phyloP scores from a whole-genome alignment of 176 grass and related monocot species.

The Aegilops tauschii region DNA sequence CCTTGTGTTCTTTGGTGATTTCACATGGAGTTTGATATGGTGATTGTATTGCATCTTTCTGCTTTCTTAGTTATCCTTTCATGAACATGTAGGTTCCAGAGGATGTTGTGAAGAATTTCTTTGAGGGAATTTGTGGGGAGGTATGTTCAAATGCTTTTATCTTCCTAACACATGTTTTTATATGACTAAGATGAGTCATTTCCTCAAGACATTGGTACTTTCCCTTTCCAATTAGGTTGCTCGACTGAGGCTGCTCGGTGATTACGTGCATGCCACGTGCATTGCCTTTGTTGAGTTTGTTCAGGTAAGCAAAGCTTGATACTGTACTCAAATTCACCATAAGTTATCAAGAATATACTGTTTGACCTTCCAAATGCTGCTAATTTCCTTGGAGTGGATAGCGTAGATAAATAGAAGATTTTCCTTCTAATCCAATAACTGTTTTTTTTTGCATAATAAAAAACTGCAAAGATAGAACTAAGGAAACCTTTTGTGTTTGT shows the following conservation, averaged over 20 bases:
- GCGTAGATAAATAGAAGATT: background rate
- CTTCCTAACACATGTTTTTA: background rate
- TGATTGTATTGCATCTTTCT: background rate
- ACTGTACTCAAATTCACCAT: slow-evolving; percentile 12
- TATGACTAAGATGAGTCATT: slow-evolving; percentile 7
- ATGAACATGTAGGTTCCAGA: slow-evolving; percentile 54
- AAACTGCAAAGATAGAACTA: background rate
- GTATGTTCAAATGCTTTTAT: slow-evolving; percentile 43
- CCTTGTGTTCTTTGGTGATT: background rate
- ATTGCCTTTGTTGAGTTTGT: slow-evolving; percentile 93
- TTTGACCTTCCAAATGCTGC: background rate
- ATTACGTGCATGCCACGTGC: slow-evolving; percentile 82
- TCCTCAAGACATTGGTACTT: background rate
- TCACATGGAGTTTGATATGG: background rate
- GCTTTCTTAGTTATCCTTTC: background rate
- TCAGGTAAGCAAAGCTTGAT: slow-evolving; percentile 53
- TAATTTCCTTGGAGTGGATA: background rate
- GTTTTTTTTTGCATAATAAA: background rate
- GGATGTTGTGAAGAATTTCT: slow-evolving; percentile 79
- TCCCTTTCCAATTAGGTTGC: slow-evolving; percentile 48
- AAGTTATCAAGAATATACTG: background rate
- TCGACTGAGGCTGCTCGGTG: slow-evolving; percentile 86
- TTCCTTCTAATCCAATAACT: background rate
- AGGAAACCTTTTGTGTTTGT: background rate
- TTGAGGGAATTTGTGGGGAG: slow-evolving; percentile 72